Evolutionary conservation across 441 rosid genomes (phyloP).

Genomic region (Gossypium schwendimanii): DNA sequence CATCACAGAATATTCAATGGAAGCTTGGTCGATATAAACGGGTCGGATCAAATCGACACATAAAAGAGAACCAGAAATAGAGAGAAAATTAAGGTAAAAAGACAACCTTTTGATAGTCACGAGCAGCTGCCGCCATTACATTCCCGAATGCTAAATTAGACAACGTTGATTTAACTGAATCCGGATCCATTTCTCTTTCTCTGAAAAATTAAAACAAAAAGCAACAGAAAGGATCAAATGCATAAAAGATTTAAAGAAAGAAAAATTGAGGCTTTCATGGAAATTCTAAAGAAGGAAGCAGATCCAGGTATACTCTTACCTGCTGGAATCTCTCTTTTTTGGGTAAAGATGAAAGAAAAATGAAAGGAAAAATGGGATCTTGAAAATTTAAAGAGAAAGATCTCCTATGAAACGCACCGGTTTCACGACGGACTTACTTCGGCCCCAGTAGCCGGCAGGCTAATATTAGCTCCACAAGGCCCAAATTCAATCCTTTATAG

Average conservation of each 20-base stretch:
- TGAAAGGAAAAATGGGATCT: background rate
- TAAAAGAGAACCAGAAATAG: background rate
- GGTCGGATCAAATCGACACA: background rate
- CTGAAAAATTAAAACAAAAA: background rate
- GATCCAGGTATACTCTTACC: background rate
- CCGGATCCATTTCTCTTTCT: conserved; percentile 58
- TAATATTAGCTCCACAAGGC: background rate
- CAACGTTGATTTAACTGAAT: conserved; percentile 79
- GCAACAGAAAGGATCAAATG: background rate
- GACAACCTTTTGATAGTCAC: conserved; percentile 74
- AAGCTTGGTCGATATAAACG: background rate
- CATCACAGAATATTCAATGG: background rate
- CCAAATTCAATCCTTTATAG: background rate
- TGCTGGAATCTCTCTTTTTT: background rate
- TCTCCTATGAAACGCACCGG: background rate
- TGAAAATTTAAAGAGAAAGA: background rate
- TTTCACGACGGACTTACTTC: background rate
- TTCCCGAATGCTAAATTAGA: conserved; percentile 82
- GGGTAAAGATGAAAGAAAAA: background rate
- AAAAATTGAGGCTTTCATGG: background rate
- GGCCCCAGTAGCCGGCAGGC: background rate
- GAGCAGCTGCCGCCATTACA: conserved; percentile 93
- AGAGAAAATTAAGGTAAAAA: background rate
- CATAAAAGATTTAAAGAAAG: background rate
- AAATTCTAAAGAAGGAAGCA: conserved; percentile 3